Evolutionary conservation across 129 eudicot genomes (phyloP), one percentile per base, ranked within the genome.

Genomic region (Centaurea solstitialis): DNA sequence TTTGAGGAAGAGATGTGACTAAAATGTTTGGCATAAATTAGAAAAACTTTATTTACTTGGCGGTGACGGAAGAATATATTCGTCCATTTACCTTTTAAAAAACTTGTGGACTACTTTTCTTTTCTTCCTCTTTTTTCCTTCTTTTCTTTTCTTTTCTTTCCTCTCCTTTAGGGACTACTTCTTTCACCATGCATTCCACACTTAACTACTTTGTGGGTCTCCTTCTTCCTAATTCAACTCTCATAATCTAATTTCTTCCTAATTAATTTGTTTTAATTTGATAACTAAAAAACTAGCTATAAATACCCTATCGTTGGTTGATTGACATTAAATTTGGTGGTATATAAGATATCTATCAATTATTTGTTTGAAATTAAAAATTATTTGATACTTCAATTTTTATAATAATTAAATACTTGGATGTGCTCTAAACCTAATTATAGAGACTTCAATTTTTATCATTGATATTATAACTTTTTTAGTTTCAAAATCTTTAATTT

Each of bases 11-110:
- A 15, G 20, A 15, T 50, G 21, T 50, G 62, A 57, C 7, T 2
- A 43, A 2, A 43, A 11, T 43, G 53, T 10, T 43, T 43, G 53
- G 53, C 53, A 57, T 6, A 57, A 57, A 53, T 15, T 57, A n/a
- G 65, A 5, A n/a, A 47, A 75, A 67, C 64, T 38, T 67, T 47
- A 21, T 81, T 81, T 81, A 81, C 85, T 81, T 81, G 80, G 76
- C 43, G 41, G 64, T 50, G 85, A 81, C 85, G 85, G 85, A 81
- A 81, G 85, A 81, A 81, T 81, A 81, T 81, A 81, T 81, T 81
- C 85, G 76, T 57, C 80, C 26, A 57, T 47, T 15, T 30, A 26
- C 30, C 30, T 71, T 81, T 81, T 81, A 68, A 81, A 35, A 81
- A 81, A 64, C 80, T 47, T 68, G 80, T 81, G 80, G 80, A 75